A percentile compares a stretch with the other conserved stretches of the same genome.
phyloP scores from a whole-genome alignment of 345 rosid species.

The Aethionema arabicum region DNA sequence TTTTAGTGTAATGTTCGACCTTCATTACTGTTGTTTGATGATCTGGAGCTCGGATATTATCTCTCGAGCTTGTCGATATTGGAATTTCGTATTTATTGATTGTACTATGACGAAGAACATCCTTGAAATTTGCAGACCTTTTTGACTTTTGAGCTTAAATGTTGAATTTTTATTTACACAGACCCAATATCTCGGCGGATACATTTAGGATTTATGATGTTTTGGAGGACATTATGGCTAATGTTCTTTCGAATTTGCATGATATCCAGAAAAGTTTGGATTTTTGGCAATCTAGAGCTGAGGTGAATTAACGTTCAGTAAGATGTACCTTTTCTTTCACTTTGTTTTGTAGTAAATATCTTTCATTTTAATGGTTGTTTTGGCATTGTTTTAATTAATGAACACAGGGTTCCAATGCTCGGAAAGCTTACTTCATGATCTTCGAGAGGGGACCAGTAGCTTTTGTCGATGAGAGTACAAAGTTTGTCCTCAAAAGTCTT shows the following conservation, averaged over 20 bases:
- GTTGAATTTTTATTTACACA: constrained; percentile 18
- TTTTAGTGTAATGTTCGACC: neutral
- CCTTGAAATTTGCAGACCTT: neutral
- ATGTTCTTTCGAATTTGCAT: constrained; percentile 54
- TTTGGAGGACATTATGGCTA: constrained; percentile 68
- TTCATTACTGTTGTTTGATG: constrained; percentile 16
- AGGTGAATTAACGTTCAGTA: constrained; percentile 48
- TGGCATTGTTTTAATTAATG: constrained; percentile 4
- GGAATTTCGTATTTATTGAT: constrained; percentile 6
- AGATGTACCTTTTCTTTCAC: constrained; percentile 19
- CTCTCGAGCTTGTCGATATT: neutral
- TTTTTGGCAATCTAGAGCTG: constrained; percentile 77
- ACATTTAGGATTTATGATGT: constrained; percentile 49
- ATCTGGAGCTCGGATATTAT: neutral
- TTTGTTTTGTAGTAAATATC: neutral
- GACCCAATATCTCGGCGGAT: constrained; percentile 46
- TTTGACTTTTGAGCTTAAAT: constrained; percentile 31
- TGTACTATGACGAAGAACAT: neutral
- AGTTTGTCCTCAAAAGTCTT: constrained; percentile 44
- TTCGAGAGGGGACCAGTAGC: constrained; percentile 92
- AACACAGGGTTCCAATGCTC: constrained; percentile 63
- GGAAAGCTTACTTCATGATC: constrained; percentile 68
- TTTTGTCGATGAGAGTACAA: constrained; percentile 53
- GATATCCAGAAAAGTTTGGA: constrained; percentile 65
- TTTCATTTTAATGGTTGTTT: neutral